Conservation (phyloP, 805 yeast species). For the Candida silvatica region DNA sequence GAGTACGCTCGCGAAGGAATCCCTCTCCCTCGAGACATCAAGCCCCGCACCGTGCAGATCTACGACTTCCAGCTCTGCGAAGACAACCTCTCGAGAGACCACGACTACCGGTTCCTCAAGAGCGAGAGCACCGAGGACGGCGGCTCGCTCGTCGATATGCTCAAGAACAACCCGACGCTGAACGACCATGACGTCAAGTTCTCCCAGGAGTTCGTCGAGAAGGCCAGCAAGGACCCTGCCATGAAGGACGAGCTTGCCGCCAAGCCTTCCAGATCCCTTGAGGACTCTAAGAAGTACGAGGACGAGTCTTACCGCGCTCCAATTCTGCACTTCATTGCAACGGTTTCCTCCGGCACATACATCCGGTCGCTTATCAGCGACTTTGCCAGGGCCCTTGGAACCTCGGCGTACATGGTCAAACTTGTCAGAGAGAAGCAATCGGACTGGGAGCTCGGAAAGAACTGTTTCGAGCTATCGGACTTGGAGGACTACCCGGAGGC, state of each 20-base stretch:
- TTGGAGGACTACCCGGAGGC: slow-evolving; percentile 51
- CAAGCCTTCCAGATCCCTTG: slow-evolving; percentile 29
- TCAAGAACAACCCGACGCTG: slow-evolving; percentile 41
- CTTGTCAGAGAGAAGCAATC: slow-evolving; percentile 70
- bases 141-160: slow-evolving; percentile 29
- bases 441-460: slow-evolving; percentile 70
- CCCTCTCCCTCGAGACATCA: slow-evolving; percentile 79
- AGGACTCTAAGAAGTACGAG: slow-evolving; percentile 23
- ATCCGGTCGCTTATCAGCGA: slow-evolving; percentile 88
- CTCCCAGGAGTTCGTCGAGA: slow-evolving; percentile 45
- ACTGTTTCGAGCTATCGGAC: slow-evolving; percentile 60
- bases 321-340: slow-evolving; percentile 59
- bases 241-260: slow-evolving; percentile 14
- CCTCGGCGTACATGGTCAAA: slow-evolving; percentile 83
- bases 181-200: slow-evolving; percentile 55
- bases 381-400: slow-evolving; percentile 70
- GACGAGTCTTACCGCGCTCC: slow-evolving; percentile 49
- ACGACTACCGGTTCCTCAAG: slow-evolving; percentile 38
- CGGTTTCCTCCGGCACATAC: slow-evolving; percentile 92
- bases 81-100: slow-evolving; percentile 47
- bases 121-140: slow-evolving; percentile 42
- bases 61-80: slow-evolving; percentile 41
- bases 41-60: slow-evolving; percentile 63
- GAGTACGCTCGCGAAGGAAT: slow-evolving; percentile 87
- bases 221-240: slow-evolving; percentile 28